Evolutionary conservation across 148 eudicot species (phyloP).

Genomic region (Tetragonia tetragonoides): DNA sequence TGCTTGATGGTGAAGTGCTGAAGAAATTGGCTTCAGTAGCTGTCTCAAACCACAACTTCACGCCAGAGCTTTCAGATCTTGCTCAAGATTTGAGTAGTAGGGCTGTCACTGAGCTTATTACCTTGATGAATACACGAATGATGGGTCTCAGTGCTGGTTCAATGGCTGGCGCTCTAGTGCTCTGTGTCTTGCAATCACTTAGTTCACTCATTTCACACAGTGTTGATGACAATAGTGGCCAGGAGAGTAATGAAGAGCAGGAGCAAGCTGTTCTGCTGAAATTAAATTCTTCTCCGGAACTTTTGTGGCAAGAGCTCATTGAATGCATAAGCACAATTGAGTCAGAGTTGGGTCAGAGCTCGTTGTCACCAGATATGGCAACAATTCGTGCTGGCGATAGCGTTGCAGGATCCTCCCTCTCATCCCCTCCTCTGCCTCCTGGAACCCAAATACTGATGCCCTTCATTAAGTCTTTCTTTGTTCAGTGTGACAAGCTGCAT

Average conservation of each 20-base stretch:
- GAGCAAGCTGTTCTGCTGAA: constrained; percentile 63
- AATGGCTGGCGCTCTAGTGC: constrained; percentile 89
- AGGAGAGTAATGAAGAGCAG: constrained; percentile 46
- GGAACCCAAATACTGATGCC: constrained; percentile 92
- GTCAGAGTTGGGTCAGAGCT: constrained; percentile 61
- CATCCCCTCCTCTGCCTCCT: constrained; percentile 84
- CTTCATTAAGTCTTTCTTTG: constrained; percentile 92
- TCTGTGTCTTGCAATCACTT: constrained; percentile 86
- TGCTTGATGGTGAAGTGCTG: constrained; percentile 79
- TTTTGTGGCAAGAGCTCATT: constrained; percentile 88
- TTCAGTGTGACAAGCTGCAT: constrained; percentile 89
- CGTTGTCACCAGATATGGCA: constrained; percentile 42
- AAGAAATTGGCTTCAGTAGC: constrained; percentile 79
- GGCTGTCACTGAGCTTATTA: constrained; percentile 68
- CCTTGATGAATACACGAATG: constrained; percentile 76
- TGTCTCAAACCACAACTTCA: constrained; percentile 63
- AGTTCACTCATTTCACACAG: constrained; percentile 62
- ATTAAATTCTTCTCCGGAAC: constrained; percentile 67
- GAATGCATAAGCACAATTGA: constrained; percentile 85
- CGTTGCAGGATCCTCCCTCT: constrained; percentile 46
- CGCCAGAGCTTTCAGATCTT: constrained; percentile 72
- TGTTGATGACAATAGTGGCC: constrained; percentile 34
- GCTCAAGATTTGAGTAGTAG: constrained; percentile 67
- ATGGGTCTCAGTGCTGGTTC: constrained; percentile 92
- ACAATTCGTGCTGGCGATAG: constrained; percentile 54